Evolutionary conservation across 208 protist genomes (phyloP), one percentile per base, ranked within the genome.

Genomic region (Wallacemonas sp.): DNA sequence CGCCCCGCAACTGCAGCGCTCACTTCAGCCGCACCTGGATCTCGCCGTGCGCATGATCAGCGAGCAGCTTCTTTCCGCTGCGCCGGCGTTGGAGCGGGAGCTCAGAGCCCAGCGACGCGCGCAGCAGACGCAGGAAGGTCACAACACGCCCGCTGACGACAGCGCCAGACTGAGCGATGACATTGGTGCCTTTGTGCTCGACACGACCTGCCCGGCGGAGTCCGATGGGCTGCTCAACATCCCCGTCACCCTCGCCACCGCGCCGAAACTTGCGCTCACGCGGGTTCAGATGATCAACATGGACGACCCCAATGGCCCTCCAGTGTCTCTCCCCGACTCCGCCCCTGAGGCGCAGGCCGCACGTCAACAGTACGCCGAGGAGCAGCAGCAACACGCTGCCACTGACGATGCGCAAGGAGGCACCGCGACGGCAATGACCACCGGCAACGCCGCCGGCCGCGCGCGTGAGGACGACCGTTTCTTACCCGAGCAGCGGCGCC

Each of bases 51-150:
- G 63, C 38, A 55, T 63, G 32, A 69, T 81, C 32, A 85, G 63
- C 32, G 78, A 81, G 60, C 63, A 85, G 65, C 58, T 85, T 19
- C 60, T 85, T 26, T 79, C 74, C 21, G 74, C 73, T 5, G 62
- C 46, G 1, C 66, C 63, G 21, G 68, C 78, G 33, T 29, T 85
- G 17, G 73, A 85, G 70, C 66, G 71, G 3, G 58, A 69, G 67
- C 50, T 63, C 26, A 60, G 73, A 19, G 17, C 45, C 6, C 45
- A 53, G 45, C 45, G 45, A 5, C 39, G 39, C 4, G 13, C n/a
- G n/a, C n/a, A n/a, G n/a, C n/a, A n/a, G n/a, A n/a, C n/a, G n/a
- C n/a, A n/a, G n/a, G n/a, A n/a, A n/a, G n/a, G n/a, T n/a, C n/a
- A n/a, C n/a, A n/a, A n/a, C n/a, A n/a, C n/a, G n/a, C n/a, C n/a